Percentiles rank a stretch among this genome's conserved stretches.
Evolutionary conservation across 2,329 filamentous ascomycete genomes (phyloP).

Genomic region (Penicillium sp.): DNA sequence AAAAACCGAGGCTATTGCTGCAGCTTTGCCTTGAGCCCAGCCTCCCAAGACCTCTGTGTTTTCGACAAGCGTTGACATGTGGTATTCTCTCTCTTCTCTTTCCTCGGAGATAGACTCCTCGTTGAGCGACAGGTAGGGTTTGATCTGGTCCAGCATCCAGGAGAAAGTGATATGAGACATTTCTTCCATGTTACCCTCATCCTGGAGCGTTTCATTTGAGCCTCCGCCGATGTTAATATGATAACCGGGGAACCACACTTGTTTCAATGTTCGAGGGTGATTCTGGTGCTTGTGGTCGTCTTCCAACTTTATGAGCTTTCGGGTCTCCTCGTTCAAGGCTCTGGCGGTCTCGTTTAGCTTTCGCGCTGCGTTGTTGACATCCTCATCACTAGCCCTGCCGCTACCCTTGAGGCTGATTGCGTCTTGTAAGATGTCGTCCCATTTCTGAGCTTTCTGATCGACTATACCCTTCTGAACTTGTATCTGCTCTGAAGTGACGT

Average conservation of each 20-base stretch:
- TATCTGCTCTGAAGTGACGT: conserved; percentile 9
- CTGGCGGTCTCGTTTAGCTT: conserved; percentile 13
- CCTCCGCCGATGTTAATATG: conserved; percentile 55
- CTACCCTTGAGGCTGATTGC: conserved; percentile 15
- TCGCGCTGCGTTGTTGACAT: conserved; percentile 14
- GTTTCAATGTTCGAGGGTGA: conserved; percentile 40
- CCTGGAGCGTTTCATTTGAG: conserved; percentile 29
- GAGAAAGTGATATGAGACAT: conserved; percentile 23
- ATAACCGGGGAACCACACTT: conserved; percentile 57
- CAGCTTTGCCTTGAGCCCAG: neutral
- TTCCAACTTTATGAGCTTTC: conserved; percentile 12
- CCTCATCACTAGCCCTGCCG: conserved; percentile 11
- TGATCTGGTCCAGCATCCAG: conserved; percentile 27
- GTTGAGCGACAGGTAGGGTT: conserved; percentile 14
- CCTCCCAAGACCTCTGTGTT: neutral
- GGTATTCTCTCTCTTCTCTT: conserved; percentile 4
- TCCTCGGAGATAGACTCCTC: conserved; percentile 9
- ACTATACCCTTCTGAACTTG: conserved; percentile 1
- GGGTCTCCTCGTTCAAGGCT: conserved; percentile 11
- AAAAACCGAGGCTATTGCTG: neutral
- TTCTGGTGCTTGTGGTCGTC: conserved; percentile 12
- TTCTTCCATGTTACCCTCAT: conserved; percentile 24
- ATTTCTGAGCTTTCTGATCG: conserved; percentile 8
- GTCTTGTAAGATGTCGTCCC: neutral
- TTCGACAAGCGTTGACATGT: conserved; percentile 1